Evolutionary conservation across 1,284 basidiomycete genomes (phyloP), one percentile per base, ranked within the genome.

Genomic region (Takashimella tepidaria): DNA sequence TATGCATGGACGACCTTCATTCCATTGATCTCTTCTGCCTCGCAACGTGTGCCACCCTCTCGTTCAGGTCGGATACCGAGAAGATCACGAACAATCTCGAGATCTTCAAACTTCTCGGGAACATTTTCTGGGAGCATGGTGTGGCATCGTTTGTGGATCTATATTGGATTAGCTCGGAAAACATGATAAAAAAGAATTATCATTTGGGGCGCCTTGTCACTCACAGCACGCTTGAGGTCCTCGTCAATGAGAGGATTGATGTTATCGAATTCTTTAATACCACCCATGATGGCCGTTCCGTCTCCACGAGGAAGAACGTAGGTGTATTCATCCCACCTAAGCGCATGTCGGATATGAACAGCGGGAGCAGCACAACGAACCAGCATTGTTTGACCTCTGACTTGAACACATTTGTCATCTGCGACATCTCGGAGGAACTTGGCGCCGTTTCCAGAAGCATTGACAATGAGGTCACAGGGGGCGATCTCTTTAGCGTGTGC

Each of bases 51-150:
- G n/a, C 49, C 49, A 22, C 40, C 31, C 16, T 51, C 25, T 23
- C 56, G 44, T 49, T 57, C 51, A 41, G 56, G 56, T 8, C 53
- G 48, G 56, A 57, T 50, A 16, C 56, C 56, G 19, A 57, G 49
- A 25, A 41, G 52, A 42, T 57, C 48, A n/a, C 43, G 40, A 23
- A 58, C 24, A 43, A 55, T 51, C 37, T 51, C 56, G 46, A 55
- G 45, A 27, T 58, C 56, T 22, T 51, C 50, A n/a, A 55, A 55
- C 23, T 42, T 45, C 11, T 41, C 49, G 20, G 53, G 53, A 31
- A 54, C 37, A 42, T 49, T 27, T 20, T 51, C 43, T 26, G 53
- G 52, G 43, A 57, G 49, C 52, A 57, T 45, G 20, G 43, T 45
- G 44, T 47, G 52, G 49, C 43, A 51, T 3, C 56, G 27, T 4